phyloP scores from a whole-genome alignment of 2,329 filamentous ascomycete species.

The Zasmidium citrigriseum region DNA sequence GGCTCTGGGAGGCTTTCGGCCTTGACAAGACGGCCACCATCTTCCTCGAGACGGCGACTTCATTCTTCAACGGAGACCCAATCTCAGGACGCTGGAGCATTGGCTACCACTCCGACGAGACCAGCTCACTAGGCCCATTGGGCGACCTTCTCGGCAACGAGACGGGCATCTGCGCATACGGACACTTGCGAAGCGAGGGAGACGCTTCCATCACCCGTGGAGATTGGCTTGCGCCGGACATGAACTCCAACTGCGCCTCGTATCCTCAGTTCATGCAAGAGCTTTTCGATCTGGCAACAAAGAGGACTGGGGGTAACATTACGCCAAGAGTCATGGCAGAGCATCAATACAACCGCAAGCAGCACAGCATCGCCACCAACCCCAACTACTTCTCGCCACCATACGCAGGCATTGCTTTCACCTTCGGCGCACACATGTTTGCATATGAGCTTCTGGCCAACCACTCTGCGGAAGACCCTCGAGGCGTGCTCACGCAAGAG shows the following conservation, averaged over 20 bases:
- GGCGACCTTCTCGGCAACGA: constrained; percentile 26
- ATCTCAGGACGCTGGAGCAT: constrained; percentile 23
- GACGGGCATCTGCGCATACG: constrained; percentile 29
- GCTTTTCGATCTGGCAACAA: constrained; percentile 25
- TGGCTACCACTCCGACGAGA: constrained; percentile 20
- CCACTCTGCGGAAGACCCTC: constrained; percentile 27
- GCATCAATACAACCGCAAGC: constrained; percentile 29
- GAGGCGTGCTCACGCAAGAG: constrained; percentile 24
- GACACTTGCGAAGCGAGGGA: constrained; percentile 26
- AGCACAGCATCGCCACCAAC: constrained; percentile 29
- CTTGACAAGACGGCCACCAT: constrained; percentile 25
- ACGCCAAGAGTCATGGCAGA: constrained; percentile 27
- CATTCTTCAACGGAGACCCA: constrained; percentile 27
- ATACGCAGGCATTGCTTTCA: constrained; percentile 31
- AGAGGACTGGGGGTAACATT: constrained; percentile 21
- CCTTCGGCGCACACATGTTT: constrained; percentile 32
- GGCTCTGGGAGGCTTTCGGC: constrained; percentile 23
- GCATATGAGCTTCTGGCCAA: constrained; percentile 27
- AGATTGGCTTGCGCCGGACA: constrained; percentile 28
- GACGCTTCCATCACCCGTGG: constrained; percentile 31
- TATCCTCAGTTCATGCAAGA: constrained; percentile 28
- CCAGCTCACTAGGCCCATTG: constrained; percentile 24
- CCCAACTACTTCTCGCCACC: constrained; percentile 30
- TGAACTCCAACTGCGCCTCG: constrained; percentile 28
- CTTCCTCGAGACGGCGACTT: constrained; percentile 28